Evolutionary conservation across 169 alveolate species (phyloP), one percentile per base, ranked within the genome.

Genomic region (Plasmodium yoelii): DNA sequence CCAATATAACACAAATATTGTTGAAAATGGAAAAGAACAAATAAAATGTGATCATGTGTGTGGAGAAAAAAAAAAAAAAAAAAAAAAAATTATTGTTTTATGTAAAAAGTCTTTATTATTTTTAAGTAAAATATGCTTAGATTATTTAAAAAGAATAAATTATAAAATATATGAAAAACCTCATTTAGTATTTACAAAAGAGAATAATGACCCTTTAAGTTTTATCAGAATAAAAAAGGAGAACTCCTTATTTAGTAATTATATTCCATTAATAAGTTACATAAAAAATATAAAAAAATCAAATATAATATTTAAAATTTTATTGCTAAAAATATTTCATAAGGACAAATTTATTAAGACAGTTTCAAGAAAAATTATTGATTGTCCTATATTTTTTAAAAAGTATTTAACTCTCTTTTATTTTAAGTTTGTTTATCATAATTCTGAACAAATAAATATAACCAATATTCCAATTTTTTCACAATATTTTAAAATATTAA

Each of bases 41-140:
- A 22, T 47, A 77, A n/a, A 28, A 57, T 6, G 12, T 57, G 13
- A 57, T 19, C 5, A 18, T 8, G n/a, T 51, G 59, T 51, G 59
- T 51, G 18, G 18, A 51, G 8, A 4, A 13, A 57, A 24, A 12
- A 24, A 10, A 28, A 28, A 9, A 10, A 28, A 9, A 7, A 26
- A 18, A n/a, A 22, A 26, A 61, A 13, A 53, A 34, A 24, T 67
- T 42, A 49, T 80, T 10, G 51, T 80, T 65, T 15, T 80, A 9
- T 80, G 90, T 15, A 80, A 80, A 24, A 65, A 80, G 49, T 49
- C 90, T 9, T 64, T 80, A 4, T 57, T 46, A n/a, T 61, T 19
- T 42, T 60, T 80, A 15, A 80, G 34, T 49, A 28, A 55, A 47
- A 67, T 60, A 70, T 80, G 82, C 56, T 10, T 47, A 19, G 68